Base-by-base conservation (phyloP, 129 eudicot species). In the Artemisia annua region DNA sequence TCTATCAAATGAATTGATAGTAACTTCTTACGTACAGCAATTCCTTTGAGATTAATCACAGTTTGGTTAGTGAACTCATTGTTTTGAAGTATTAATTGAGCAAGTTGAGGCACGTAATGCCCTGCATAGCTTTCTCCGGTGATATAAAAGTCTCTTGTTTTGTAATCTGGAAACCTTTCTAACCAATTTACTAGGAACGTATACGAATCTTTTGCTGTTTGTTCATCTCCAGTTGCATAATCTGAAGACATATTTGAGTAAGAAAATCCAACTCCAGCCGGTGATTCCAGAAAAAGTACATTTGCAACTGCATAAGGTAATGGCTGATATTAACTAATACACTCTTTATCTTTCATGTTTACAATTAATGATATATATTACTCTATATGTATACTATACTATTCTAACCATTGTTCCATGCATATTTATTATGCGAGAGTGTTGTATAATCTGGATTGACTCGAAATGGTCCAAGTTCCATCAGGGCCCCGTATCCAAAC, bases 201-300 rank as follows among this genome's bases (percentile, higher is more conserved):
- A 46, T 87, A 84, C 1, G 85, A 56, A 79, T 87, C 92, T 60
- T 77, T 78, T 30, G 87, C 87, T 9, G 89, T 89, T 78, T 75
- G 66, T 26, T 39, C 62, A 11, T 86, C 96, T 11, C 80, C 84
- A 4, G 79, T 84, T 11, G 11, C 48, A 54, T 83, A 81, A 71
- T 86, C 89, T 3, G 91, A 74, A 7, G 87, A 20, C 8, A 69
- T 85, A 51, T 86, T 89, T 0, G 89, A 84, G 69, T 85, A 88
- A 14, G 91, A 89, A 63, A 83, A 83, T 63, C 96, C 91, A 48
- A 89, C 91, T 49, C 91, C 89, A 48, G 89, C 89, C 3, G 91
- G 91, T 16, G 91, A 89, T 68, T 86, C 91, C 81, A 86, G 58
- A 73, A 83, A 88, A 16, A 84, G 76, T 9, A 89, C 71, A 73